Percentiles rank a stretch among this genome's conserved stretches.
phyloP scores from a whole-genome alignment of 2,329 filamentous ascomycete genomes.

The Aspergillus sp. region DNA sequence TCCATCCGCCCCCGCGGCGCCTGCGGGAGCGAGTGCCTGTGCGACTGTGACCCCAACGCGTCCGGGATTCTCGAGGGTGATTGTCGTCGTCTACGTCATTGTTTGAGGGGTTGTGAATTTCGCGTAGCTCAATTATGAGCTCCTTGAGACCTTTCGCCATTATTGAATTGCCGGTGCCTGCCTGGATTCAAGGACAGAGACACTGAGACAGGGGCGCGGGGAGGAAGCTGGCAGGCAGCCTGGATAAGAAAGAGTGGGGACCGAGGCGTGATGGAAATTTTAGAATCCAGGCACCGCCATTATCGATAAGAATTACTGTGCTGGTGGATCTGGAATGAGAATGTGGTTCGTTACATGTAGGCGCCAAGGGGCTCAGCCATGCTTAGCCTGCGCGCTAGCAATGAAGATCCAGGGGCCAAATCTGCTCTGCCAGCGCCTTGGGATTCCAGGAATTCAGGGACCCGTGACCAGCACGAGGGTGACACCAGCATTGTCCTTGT shows the following conservation, averaged over 20 bases:
- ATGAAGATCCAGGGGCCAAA: background rate
- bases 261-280: background rate
- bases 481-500: no score
- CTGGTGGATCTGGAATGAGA: background rate
- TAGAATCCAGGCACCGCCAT: background rate
- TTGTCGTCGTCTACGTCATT: background rate
- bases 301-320: background rate
- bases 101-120: background rate
- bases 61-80: background rate
- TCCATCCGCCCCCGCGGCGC: background rate
- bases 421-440: background rate
- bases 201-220: no score
- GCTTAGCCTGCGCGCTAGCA: background rate
- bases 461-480: no score
- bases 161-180: background rate
- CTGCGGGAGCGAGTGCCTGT: background rate
- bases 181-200: background rate
- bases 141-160: background rate
- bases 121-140: background rate
- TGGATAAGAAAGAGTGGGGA: background rate
- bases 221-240: no score
- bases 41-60: background rate
- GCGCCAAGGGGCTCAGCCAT: background rate
- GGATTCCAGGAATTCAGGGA: no score
- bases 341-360: background rate